Conservation (phyloP, 2,329 filamentous ascomycete genomes). For the Saccharata proteae region DNA sequence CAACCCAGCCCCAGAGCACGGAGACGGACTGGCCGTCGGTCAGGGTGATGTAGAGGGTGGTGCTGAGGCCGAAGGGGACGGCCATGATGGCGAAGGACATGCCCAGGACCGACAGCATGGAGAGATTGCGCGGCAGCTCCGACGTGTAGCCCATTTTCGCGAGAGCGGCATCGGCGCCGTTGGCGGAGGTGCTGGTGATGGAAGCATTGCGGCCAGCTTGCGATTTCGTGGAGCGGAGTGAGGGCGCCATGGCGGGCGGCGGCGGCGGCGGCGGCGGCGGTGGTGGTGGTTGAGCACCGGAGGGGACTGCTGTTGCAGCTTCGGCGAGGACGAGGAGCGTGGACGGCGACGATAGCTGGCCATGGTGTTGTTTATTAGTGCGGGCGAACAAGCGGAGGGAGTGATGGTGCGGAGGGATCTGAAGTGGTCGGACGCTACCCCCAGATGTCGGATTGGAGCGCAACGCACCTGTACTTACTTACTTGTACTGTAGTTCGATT, state of each 20-base stretch:
- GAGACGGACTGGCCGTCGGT: constrained; percentile 58
- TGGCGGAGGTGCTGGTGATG: constrained; percentile 1
- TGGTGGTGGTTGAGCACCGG: not conserved
- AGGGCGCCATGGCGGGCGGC: too few relatives aligned
- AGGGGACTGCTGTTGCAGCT: constrained; percentile 1
- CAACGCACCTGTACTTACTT: too few relatives aligned
- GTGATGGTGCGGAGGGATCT: too few relatives aligned
- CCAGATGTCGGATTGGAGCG: too few relatives aligned
- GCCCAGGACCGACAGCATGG: constrained; percentile 58
- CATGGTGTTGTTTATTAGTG: too few relatives aligned
- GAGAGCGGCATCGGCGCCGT: constrained; percentile 44
- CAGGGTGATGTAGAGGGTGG: constrained; percentile 56
- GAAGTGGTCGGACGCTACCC: too few relatives aligned
- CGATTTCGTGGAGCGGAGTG: too few relatives aligned
- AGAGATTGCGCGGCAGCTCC: constrained; percentile 53
- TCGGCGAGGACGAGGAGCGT: too few relatives aligned
- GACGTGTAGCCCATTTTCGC: constrained; percentile 56
- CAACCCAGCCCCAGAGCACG: constrained; percentile 57
- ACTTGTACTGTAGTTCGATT: too few relatives aligned
- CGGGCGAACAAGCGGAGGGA: constrained; percentile 6
- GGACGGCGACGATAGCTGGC: too few relatives aligned
- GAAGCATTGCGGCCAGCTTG: constrained; percentile 5
- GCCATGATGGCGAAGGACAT: constrained; percentile 65
- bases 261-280: not conserved
- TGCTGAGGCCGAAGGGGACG: constrained; percentile 54